A percentile compares a stretch with the other conserved stretches of the same genome.
Conservation (phyloP, 352 stramenopile species). For the Phytophthora quininea region DNA sequence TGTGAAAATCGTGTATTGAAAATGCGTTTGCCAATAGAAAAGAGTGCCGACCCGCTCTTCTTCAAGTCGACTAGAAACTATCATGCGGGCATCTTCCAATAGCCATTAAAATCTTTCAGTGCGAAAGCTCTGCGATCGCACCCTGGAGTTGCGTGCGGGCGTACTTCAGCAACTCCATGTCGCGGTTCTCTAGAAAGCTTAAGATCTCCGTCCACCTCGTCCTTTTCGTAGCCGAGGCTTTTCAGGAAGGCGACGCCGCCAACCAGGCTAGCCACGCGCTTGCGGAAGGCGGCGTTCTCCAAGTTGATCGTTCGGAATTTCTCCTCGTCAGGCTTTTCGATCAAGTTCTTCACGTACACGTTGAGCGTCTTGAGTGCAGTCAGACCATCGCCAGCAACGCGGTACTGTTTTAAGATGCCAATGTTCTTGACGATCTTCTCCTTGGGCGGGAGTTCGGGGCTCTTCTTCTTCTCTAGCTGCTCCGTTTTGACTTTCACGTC, state of each 20-base stretch:
- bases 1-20: slow-evolving; percentile 3
- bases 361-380: slow-evolving; percentile 85
- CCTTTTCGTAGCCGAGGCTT: slow-evolving; percentile 89
- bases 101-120: slow-evolving; percentile 33
- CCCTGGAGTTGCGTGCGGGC: slow-evolving; percentile 60
- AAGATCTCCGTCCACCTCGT: slow-evolving; percentile 67
- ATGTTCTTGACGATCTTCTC: slow-evolving; percentile 80
- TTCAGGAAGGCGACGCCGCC: slow-evolving; percentile 88
- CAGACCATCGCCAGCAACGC: slow-evolving; percentile 79
- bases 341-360: slow-evolving; percentile 88
- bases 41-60: neutral
- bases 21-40: neutral
- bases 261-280: slow-evolving; percentile 84
- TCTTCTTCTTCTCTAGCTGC: slow-evolving; percentile 43
- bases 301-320: slow-evolving; percentile 93
- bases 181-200: slow-evolving; percentile 70
- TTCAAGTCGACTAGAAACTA: too few relatives aligned
- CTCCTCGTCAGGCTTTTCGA: slow-evolving; percentile 88
- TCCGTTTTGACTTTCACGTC: slow-evolving; percentile 29
- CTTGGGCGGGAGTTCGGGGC: slow-evolving; percentile 53
- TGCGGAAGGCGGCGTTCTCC: slow-evolving; percentile 91
- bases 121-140: slow-evolving; percentile 70
- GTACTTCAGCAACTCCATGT: slow-evolving; percentile 70
- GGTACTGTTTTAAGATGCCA: slow-evolving; percentile 86
- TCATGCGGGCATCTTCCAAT: too few relatives aligned